Conservation (phyloP, 805 yeast species). For the Lipomyces anomalus region DNA sequence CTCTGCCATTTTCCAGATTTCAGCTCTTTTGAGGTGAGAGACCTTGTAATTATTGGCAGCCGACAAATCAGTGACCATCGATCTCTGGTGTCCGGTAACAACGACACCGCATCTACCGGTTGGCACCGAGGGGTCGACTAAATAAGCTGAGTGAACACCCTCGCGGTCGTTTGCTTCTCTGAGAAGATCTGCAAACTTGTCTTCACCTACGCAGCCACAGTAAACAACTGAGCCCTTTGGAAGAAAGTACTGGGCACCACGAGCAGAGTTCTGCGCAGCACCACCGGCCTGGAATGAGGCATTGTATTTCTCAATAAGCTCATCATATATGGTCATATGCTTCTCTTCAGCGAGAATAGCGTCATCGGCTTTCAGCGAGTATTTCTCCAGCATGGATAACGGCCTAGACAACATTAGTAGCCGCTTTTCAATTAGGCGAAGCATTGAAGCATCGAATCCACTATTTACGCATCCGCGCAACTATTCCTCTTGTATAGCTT, state of each 20-base stretch:
- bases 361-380: conserved; percentile 81
- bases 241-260: conserved; percentile 93
- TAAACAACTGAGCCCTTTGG: conserved; percentile 80
- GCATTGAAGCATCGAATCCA: no score
- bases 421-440: no score
- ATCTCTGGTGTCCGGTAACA: conserved; percentile 81
- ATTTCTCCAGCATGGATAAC: conserved; percentile 53
- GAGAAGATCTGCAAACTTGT: conserved; percentile 75
- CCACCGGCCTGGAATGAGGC: conserved; percentile 91
- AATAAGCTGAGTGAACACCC: conserved; percentile 83
- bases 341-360: conserved; percentile 83
- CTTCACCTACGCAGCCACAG: conserved; percentile 95
- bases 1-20: conserved; percentile 83
- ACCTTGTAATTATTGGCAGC: conserved; percentile 97
- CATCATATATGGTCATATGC: conserved; percentile 82
- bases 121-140: conserved; percentile 57
- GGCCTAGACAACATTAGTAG: no score
- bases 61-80: conserved; percentile 90
- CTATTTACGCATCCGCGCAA: no score
- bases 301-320: conserved; percentile 55
- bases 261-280: conserved; percentile 98
- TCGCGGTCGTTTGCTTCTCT: conserved; percentile 77
- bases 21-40: conserved; percentile 77
- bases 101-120: conserved; percentile 99
- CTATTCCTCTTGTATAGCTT: no score